A percentile compares a stretch with the other conserved stretches of the same genome.
These are phyloP conservation scores for Aspergillus saccharolyticus DNA, from an alignment of 495 filamentous ascomycete genomes.

Conservation along the genomic window DNA sequence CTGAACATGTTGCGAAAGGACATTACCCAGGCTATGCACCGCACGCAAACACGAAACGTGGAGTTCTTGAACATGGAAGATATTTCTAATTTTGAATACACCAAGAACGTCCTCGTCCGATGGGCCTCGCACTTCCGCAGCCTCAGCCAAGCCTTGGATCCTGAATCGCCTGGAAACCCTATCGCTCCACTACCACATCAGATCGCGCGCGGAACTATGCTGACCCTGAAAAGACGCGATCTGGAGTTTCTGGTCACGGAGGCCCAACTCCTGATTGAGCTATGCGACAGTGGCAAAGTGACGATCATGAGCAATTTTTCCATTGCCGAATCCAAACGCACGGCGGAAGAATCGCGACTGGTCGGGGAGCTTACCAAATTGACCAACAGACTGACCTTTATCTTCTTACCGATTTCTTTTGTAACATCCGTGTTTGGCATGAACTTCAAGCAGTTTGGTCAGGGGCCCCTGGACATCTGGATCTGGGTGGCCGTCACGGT, in stretches of 20 bases:
- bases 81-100: not conserved
- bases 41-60: not conserved
- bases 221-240: not conserved
- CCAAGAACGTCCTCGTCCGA: not conserved
- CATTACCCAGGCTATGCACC: not conserved
- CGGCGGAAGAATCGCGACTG: not conserved
- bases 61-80: not conserved
- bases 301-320: not conserved
- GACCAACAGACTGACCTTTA: slow-evolving; percentile 6
- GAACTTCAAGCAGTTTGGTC: too few species aligned
- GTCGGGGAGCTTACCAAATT: not conserved
- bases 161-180: not conserved
- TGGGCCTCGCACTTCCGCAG: not conserved
- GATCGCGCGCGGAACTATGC: not conserved
- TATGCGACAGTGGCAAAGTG: not conserved
- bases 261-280: not conserved
- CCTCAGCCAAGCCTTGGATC: not conserved
- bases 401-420: slow-evolving; percentile 9
- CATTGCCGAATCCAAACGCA: not conserved
- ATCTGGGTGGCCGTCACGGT: not conserved
- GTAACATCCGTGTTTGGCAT: not conserved
- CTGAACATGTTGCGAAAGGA: not conserved
- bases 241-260: not conserved
- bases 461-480: not conserved
- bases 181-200: not conserved